phyloP scores from a whole-genome alignment of 306 rosid genomes.

The Oemleria cerasiformis region DNA sequence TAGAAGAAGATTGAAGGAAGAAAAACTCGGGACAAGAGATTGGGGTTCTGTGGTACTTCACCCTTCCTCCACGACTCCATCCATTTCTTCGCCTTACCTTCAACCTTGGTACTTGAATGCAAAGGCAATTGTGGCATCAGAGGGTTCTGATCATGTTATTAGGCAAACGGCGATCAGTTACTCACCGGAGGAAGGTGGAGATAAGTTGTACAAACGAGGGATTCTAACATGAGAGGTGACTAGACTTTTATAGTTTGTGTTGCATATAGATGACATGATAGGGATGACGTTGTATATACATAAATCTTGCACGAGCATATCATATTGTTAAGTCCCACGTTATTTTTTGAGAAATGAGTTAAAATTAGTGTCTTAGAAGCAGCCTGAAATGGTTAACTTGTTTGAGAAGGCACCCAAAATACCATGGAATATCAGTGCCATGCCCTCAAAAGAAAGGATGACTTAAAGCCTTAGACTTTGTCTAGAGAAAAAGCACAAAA shows the following conservation, averaged over 20 bases:
- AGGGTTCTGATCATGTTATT: slow-evolving; percentile 33
- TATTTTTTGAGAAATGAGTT: no score
- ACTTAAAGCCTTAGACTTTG: slow-evolving; percentile 34
- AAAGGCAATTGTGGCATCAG: slow-evolving; percentile 40
- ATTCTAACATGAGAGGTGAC: slow-evolving; percentile 39
- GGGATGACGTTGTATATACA: neutral
- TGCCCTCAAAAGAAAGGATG: slow-evolving; percentile 60
- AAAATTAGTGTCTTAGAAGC: neutral
- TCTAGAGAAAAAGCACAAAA: slow-evolving; percentile 44
- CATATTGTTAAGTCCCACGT: no score
- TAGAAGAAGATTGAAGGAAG: slow-evolving; percentile 75
- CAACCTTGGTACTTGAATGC: slow-evolving; percentile 85
- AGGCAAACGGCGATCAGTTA: slow-evolving; percentile 47
- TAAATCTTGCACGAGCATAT: neutral
- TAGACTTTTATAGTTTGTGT: neutral
- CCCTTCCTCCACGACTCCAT: slow-evolving; percentile 44
- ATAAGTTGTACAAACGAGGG: slow-evolving; percentile 64
- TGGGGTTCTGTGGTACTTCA: slow-evolving; percentile 82
- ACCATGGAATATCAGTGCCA: slow-evolving; percentile 38
- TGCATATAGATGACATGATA: neutral
- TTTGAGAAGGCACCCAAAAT: neutral
- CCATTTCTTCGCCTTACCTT: slow-evolving; percentile 52
- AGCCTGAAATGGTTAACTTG: neutral
- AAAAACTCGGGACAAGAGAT: slow-evolving; percentile 56
- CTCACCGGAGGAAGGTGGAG: slow-evolving; percentile 75